phyloP scores from a whole-genome alignment of 495 filamentous ascomycete genomes.

The Penicillium flavigenum region DNA sequence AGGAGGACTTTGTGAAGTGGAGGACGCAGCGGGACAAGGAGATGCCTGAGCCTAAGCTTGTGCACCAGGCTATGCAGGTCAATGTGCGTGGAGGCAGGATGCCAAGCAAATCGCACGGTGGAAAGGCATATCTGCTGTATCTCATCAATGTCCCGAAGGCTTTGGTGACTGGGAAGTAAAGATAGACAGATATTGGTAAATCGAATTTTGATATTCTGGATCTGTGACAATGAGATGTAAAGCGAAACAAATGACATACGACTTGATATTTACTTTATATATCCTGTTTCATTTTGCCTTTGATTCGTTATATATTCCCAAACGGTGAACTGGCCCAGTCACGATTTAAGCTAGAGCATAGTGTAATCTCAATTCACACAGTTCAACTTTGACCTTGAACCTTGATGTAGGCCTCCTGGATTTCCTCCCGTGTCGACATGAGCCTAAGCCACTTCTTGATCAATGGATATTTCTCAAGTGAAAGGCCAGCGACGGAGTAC shows the following conservation, averaged over 20 bases:
- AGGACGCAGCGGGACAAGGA: constrained; percentile 40
- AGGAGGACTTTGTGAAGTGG: constrained; percentile 48
- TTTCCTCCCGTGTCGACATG: constrained; percentile 30
- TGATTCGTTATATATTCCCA: neutral
- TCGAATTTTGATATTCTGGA: neutral
- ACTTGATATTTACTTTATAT: too few relatives aligned
- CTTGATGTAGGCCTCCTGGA: constrained; percentile 30
- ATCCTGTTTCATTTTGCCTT: too few relatives aligned
- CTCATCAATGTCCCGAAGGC: constrained; percentile 10
- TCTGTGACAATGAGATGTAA: neutral
- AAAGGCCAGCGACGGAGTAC: constrained; percentile 40
- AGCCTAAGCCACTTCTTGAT: constrained; percentile 29
- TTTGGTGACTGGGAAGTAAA: constrained; percentile 4
- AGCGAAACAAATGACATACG: neutral
- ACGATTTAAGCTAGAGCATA: too few relatives aligned
- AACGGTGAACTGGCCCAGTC: neutral
- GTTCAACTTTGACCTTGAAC: constrained; percentile 11
- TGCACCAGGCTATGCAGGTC: constrained; percentile 54
- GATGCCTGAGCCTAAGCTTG: constrained; percentile 44
- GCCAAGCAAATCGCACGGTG: constrained; percentile 26
- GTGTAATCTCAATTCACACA: neutral
- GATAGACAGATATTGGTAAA: too few relatives aligned
- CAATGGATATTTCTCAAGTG: constrained; percentile 40
- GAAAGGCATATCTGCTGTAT: constrained; percentile 15
- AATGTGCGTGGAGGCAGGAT: constrained; percentile 51